Conservation (phyloP, 2,329 filamentous ascomycete species). For the Scytalidium lignicola region DNA sequence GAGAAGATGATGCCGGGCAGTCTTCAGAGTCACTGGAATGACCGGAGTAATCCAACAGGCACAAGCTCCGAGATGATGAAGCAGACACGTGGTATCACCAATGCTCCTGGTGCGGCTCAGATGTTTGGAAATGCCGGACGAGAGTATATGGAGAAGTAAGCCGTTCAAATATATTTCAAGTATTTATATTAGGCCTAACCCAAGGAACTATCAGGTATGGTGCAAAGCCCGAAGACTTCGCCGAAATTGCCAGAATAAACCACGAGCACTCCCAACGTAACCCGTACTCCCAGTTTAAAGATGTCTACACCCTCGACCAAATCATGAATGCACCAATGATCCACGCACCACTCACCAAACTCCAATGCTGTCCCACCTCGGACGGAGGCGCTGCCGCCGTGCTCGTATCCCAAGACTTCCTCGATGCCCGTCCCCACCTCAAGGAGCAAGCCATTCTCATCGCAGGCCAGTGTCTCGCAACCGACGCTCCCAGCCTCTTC, state of each 20-base stretch:
- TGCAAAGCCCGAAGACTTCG: conserved; percentile 80
- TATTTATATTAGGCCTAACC: conserved; percentile 1
- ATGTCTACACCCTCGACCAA: conserved; percentile 85
- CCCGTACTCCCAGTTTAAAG: conserved; percentile 96
- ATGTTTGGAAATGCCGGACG: conserved; percentile 91
- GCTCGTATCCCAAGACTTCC: conserved; percentile 82
- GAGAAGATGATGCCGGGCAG: conserved; percentile 98
- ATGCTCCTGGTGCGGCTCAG: conserved; percentile 81
- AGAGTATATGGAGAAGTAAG: conserved; percentile 91
- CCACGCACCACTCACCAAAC: conserved; percentile 83
- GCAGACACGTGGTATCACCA: conserved; percentile 72
- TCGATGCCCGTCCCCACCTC: conserved; percentile 78
- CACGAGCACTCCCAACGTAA: conserved; percentile 88
- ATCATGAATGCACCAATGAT: conserved; percentile 72
- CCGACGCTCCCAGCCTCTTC: conserved; percentile 76
- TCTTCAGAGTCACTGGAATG: conserved; percentile 77
- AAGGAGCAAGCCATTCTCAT: conserved; percentile 79
- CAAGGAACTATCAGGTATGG: conserved; percentile 55
- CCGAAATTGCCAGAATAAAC: conserved; percentile 89
- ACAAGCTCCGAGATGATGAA: conserved; percentile 75
- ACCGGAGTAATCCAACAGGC: conserved; percentile 73
- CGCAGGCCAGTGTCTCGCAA: conserved; percentile 82
- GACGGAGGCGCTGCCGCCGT: conserved; percentile 88
- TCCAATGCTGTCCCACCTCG: conserved; percentile 97
- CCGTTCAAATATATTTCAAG: conserved; percentile 4